Evolutionary conservation across 306 rosid genomes (phyloP), one percentile per base, ranked within the genome.

Genomic region (Biancaea sappan): DNA sequence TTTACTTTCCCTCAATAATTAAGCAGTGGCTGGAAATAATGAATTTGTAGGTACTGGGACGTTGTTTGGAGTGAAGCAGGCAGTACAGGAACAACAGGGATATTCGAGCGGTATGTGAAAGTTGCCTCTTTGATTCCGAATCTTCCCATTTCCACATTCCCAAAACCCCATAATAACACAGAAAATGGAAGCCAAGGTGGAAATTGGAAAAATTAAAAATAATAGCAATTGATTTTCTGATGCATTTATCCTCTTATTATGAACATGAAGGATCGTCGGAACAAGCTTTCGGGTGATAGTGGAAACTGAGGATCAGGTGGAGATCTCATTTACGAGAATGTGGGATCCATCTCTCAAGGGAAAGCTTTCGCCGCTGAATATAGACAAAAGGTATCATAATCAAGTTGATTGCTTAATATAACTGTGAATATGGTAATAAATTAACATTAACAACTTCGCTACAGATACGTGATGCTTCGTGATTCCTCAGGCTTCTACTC

Each of bases 41-140:
- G 70, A 28, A 57, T 66, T 43, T 81, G 46, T 60, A 94, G 98
- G 85, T 94, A 91, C 48, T 94, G 97, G 99, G 99, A 94, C 72
- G 72, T 92, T 71, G 96, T 94, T 58, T 92, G 99, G 99, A 90
- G 88, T 79, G 84, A 89, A 79, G 84, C 90, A 5, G 93, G 99
- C 57, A 81, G 83, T 77, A 84, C 86, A 50, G 88, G 88, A 69
- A 84, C 88, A 52, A 74, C 80, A 0, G 99, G 99, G 26, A 84
- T 59, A 54, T 86, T 75, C 76, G 95, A 94, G 69, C 84, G 81
- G 99, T 90, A 88, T 62, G 89, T 59, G 4, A 47, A 37, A 0
- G 25, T 37, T 37, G 15, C 25, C 50, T 48, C 51, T 56, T 53
- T 21, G 28, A 25, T 31, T 63, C 38, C 24, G 11, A 46, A 31